Evolutionary conservation across 2,329 filamentous ascomycete genomes (phyloP), one percentile per base, ranked within the genome.

Genomic region (Colletotrichum sp.): DNA sequence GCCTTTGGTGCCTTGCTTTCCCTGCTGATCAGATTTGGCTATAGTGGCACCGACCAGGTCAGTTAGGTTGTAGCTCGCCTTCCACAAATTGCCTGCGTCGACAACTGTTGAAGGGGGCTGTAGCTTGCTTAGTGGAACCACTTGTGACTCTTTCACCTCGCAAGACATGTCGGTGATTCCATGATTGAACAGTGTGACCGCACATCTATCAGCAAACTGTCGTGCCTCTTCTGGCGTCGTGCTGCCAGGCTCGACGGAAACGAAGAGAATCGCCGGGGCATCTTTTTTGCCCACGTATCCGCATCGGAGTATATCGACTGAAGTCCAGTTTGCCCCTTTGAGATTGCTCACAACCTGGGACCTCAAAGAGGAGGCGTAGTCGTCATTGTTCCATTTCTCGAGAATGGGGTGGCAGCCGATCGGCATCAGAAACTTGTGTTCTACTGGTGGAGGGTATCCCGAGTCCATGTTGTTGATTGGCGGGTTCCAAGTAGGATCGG

Each of bases 171-270:
- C 59, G 1, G 19, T 62, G 29, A 62, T 1, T 2, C 29, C 27
- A 2, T 62, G 6, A 9, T 3, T 4, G 29, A 30, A 0, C 3
- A 34, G 59, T 4, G 30, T 30, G 57, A 0, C 25, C 0, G 3
- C 57, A 1, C 57, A 61, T 61, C 57, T 27, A 19, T 27, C 57
- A 19, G 57, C 27, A 19, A 19, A 0, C 16, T 61, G 15, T 1
- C 0, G 15, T 30, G 57, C 57, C 57, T 3, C 2, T 0, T 16
- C 57, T 2, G 57, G 57, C 29, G 57, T 30, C 0, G n/a, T 61
- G 29, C 25, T 61, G 0, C 29, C 29, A 0, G 57, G 57, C 2
- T 61, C 11, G 11, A 61, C 57, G 1, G 57, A 61, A 6, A 61
- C 57, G 27, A 30, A 19, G 16, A 32, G 57, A 1, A 61, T 19